Percentiles rank a stretch among this genome's conserved stretches.
Conservation (phyloP, 306 rosid genomes). For the Senna tora region DNA sequence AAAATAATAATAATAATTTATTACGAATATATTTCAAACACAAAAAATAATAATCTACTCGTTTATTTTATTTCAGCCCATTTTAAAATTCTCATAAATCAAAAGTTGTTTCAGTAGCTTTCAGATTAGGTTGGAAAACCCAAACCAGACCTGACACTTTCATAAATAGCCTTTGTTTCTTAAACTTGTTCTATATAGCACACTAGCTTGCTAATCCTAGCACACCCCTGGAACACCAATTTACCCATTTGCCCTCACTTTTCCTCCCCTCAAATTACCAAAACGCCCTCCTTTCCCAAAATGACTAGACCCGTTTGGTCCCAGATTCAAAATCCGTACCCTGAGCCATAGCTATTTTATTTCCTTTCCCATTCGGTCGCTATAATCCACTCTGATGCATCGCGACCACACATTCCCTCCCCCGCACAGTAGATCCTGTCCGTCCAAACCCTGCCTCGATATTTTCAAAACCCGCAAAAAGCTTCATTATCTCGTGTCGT, state of each 20-base stretch:
- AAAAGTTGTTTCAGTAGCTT: too few species aligned
- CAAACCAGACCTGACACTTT: too few species aligned
- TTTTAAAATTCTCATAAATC: too few species aligned
- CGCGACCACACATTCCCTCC: constrained; percentile 42
- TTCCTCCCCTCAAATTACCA: not conserved
- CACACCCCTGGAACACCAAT: not conserved
- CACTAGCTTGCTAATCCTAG: not conserved
- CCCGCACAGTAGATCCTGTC: constrained; percentile 37
- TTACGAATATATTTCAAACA: too few species aligned
- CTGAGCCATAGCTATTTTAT: not conserved
- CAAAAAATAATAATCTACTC: too few species aligned
- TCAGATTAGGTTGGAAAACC: too few species aligned
- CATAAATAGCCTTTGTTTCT: not conserved
- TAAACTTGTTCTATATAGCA: not conserved
- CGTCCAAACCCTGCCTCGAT: constrained; percentile 63
- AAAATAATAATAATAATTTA: too few species aligned
- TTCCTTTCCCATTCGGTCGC: not conserved
- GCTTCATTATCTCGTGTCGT: constrained; percentile 72
- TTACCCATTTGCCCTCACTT: not conserved
- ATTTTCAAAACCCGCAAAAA: constrained; percentile 50
- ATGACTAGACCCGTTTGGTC: constrained; percentile 20
- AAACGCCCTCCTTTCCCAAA: not conserved
- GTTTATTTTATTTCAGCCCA: too few species aligned
- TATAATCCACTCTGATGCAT: constrained; percentile 23
- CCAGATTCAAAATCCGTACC: constrained; percentile 29